These are phyloP conservation scores for Hirsutella minnesotensis DNA, from an alignment of 2,329 filamentous ascomycete genomes.

Conservation along the genomic window DNA sequence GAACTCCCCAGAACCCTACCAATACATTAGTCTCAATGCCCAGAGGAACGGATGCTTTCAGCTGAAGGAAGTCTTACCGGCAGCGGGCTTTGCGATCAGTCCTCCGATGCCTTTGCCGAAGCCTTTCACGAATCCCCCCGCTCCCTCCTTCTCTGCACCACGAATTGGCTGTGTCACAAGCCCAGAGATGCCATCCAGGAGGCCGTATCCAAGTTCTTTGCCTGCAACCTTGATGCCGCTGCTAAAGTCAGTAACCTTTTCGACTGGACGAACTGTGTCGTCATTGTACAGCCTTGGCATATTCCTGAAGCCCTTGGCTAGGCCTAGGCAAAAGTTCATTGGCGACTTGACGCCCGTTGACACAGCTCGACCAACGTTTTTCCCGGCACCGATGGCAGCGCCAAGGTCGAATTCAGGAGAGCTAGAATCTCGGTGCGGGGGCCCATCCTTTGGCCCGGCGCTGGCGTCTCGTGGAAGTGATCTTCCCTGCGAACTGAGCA, in stretches of 20 bases:
- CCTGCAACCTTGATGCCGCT: slow-evolving; percentile 69
- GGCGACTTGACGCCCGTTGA: slow-evolving; percentile 67
- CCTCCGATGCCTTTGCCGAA: slow-evolving; percentile 77
- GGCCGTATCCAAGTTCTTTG: slow-evolving; percentile 64
- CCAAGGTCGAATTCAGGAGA: slow-evolving; percentile 30
- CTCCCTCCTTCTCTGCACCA: slow-evolving; percentile 37
- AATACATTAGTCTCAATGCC: not conserved
- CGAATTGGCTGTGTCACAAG: slow-evolving; percentile 66
- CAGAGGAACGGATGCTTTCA: not conserved
- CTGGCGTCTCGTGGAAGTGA: slow-evolving; percentile 2
- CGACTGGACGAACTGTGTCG: slow-evolving; percentile 63
- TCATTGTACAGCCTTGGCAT: slow-evolving; percentile 78
- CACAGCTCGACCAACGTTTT: slow-evolving; percentile 60
- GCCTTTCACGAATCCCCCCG: slow-evolving; percentile 59
- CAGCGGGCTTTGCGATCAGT: slow-evolving; percentile 68
- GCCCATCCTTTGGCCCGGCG: slow-evolving; percentile 6
- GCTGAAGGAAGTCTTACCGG: slow-evolving; percentile 38
- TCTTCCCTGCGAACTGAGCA: not conserved
- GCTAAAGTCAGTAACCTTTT: slow-evolving; percentile 66
- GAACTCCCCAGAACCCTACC: slow-evolving; percentile 53
- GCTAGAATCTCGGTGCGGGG: slow-evolving; percentile 8
- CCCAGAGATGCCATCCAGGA: slow-evolving; percentile 74
- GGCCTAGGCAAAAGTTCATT: slow-evolving; percentile 71
- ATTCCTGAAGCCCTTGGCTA: slow-evolving; percentile 82
- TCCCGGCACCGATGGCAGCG: slow-evolving; percentile 51